Percentiles rank a stretch among this genome's conserved stretches.
phyloP scores from a whole-genome alignment of 768 basidiomycete genomes.

The Naganishia friedmannii region DNA sequence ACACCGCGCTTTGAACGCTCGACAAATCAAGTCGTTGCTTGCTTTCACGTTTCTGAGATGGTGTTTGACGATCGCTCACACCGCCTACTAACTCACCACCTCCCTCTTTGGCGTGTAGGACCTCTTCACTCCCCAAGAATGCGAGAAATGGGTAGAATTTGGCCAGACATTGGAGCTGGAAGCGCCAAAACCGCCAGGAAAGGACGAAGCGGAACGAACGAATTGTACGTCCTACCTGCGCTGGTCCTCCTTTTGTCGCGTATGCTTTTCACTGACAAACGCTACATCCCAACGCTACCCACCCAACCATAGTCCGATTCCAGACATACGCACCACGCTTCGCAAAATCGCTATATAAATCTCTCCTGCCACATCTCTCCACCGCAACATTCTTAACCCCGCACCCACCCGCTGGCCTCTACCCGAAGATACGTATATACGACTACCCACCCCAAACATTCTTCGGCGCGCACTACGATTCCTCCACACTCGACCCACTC shows the following conservation, averaged over 20 bases:
- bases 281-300: not conserved
- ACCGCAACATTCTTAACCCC: not conserved
- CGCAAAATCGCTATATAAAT: not conserved
- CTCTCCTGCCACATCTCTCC: constrained; percentile 19
- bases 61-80: not conserved
- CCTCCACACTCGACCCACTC: not conserved
- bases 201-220: constrained; percentile 28
- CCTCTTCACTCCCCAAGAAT: constrained; percentile 25
- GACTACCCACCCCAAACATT: constrained; percentile 29
- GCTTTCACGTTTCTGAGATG: too few relatives aligned
- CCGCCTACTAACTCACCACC: not conserved
- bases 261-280: not conserved
- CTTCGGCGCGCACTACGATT: constrained; percentile 30
- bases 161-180: constrained; percentile 25
- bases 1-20: too few relatives aligned
- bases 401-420: constrained; percentile 4
- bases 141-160: constrained; percentile 26
- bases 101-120: not conserved
- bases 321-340: constrained; percentile 25
- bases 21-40: too few relatives aligned
- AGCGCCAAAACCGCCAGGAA: constrained; percentile 24
- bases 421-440: constrained; percentile 29
- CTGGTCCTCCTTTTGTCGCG: not conserved
- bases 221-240: constrained; percentile 1
- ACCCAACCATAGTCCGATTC: constrained; percentile 17